Base-by-base conservation (phyloP, 768 basidiomycete species). In the Leccinum disarticulatum region DNA sequence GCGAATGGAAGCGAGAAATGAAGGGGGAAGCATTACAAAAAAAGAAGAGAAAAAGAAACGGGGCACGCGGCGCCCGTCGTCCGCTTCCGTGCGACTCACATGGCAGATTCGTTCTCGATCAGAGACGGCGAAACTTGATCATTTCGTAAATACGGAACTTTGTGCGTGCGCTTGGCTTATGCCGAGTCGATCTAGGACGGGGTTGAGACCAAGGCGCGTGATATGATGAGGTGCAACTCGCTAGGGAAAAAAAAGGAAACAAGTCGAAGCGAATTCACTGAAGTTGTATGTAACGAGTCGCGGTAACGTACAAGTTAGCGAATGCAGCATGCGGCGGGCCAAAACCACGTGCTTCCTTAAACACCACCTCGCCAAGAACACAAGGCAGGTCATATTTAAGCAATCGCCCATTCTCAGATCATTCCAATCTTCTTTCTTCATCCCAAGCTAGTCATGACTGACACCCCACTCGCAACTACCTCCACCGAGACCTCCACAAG, bases 401-500 rank as follows among this genome's bases (percentile, higher is more conserved):
- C 68, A 57, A 15, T 19, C 43, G 13, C 55, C 25, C 2, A 15
- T 48, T 25, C 56, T 50, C 51, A 54, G 22, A 52, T 36, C 61
- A 43, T 43, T 43, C n/a, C 41, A 43, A 10, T 43, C n/a, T n/a
- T n/a, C 15, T 54, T 3, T 15, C 38, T 56, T n/a, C 30, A 36
- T 3, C 25, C 35, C 43, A 54, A 54, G 27, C 38, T 59, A 64
- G 60, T 56, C 70, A 85, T 86, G 84, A 71, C 81, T 57, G 83
- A 84, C 72, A 85, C 88, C 73, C 81, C 80, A 69, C 81, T 80
- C 58, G 83, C 80, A 28, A 81, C 85, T 48, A 73, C 81, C 33
- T 81, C 84, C 59, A 79, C 81, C 67, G 85, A 87, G 64, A 75
- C 80, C 52, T 71, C 73, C 41, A 73, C 80, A 48, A 74, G 68